Conservation (phyloP, 805 yeast genomes). For the Wickerhamiella shivajii region DNA sequence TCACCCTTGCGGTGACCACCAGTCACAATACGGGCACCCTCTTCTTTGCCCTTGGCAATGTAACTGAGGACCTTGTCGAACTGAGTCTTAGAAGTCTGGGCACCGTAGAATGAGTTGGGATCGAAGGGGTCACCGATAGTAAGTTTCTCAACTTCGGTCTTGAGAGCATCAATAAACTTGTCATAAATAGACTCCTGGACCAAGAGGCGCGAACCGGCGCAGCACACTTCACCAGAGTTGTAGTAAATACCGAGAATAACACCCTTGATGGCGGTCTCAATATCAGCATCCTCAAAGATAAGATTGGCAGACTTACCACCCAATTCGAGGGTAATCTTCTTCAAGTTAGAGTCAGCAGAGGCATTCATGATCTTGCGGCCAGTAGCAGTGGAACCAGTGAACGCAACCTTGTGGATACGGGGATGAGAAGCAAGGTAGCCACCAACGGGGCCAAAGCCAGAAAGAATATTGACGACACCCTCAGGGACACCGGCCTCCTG, state of each 20-base stretch:
- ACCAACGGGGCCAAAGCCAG: slow-evolving; percentile 81
- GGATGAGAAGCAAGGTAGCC: slow-evolving; percentile 64
- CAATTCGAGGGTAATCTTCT: slow-evolving; percentile 84
- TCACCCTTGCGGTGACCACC: slow-evolving; percentile 71
- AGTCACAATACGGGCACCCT: slow-evolving; percentile 69
- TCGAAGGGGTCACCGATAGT: slow-evolving; percentile 79
- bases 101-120: slow-evolving; percentile 70
- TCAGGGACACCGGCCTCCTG: slow-evolving; percentile 81
- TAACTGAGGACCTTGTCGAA: slow-evolving; percentile 61
- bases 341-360: slow-evolving; percentile 69
- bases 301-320: slow-evolving; percentile 96
- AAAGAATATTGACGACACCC: slow-evolving; percentile 77
- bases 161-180: slow-evolving; percentile 48
- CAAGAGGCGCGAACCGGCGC: slow-evolving; percentile 85
- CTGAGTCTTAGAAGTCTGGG: slow-evolving; percentile 76
- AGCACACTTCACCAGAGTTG: slow-evolving; percentile 93
- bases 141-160: slow-evolving; percentile 33
- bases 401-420: slow-evolving; percentile 76
- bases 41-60: slow-evolving; percentile 61
- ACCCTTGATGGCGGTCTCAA: slow-evolving; percentile 60
- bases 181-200: slow-evolving; percentile 80
- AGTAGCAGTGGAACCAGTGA: slow-evolving; percentile 88
- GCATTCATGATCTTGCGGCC: slow-evolving; percentile 72
- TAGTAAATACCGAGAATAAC: slow-evolving; percentile 73
- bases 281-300: slow-evolving; percentile 72